phyloP scores from a whole-genome alignment of 768 basidiomycete genomes.

The Chalciporus chontae region DNA sequence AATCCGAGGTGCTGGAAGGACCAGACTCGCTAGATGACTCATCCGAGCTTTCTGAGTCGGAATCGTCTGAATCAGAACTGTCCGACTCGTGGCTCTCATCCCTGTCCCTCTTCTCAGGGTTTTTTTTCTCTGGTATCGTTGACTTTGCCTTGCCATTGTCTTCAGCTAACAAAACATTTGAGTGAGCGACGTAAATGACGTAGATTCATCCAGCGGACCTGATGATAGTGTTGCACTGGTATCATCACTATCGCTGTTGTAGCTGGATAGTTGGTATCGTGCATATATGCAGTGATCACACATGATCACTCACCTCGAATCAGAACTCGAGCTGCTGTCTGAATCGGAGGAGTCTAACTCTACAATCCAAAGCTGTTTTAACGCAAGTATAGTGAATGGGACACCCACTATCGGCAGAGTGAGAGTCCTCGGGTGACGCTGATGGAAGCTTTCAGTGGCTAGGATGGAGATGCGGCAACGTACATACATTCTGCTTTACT shows the following conservation, averaged over 20 bases:
- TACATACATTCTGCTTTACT: constrained; percentile 26
- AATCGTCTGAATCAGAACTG: constrained; percentile 9
- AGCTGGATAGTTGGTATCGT: constrained; percentile 1
- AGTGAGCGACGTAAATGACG: not conserved
- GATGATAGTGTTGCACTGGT: constrained; percentile 42
- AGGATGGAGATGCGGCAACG: not conserved
- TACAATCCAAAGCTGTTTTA: not conserved
- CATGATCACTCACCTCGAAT: constrained; percentile 20
- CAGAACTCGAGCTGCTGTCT: constrained; percentile 23
- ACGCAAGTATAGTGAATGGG: not conserved
- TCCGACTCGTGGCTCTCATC: constrained; percentile 6
- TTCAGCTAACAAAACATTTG: constrained; percentile 8
- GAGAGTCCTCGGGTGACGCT: constrained; percentile 23
- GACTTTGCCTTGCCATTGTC: constrained; percentile 3
- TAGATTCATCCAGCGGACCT: constrained; percentile 12
- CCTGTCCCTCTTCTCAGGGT: constrained; percentile 1
- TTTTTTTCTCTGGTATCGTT: constrained; percentile 4
- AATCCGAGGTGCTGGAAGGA: constrained; percentile 13
- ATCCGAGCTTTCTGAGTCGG: constrained; percentile 14
- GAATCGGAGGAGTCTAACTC: constrained; percentile 20
- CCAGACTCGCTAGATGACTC: constrained; percentile 13
- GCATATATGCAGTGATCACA: constrained; percentile 3
- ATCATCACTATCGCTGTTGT: constrained; percentile 20
- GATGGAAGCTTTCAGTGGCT: constrained; percentile 8
- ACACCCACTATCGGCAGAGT: constrained; percentile 25